Evolutionary conservation across 352 stramenopile genomes (phyloP).

Genomic region (Globisporangium solare): DNA sequence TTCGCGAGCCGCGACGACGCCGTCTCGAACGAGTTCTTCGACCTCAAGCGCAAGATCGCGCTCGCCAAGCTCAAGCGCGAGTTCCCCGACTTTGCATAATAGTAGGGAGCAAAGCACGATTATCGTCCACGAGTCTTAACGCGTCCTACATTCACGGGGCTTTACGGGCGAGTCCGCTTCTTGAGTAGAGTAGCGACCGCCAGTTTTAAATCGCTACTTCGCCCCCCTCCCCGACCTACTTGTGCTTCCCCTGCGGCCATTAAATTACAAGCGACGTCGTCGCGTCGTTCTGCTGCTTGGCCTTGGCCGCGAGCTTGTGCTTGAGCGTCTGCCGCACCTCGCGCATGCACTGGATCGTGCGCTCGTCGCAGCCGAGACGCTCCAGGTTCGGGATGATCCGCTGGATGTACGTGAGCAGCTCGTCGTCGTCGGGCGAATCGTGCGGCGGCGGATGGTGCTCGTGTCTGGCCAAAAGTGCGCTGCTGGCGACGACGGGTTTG

Average conservation of each 20-base stretch:
- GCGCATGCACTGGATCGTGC: constrained; percentile 16
- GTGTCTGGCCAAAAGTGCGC: not conserved
- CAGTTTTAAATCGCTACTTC: not conserved
- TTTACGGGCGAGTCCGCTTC: too few relatives aligned
- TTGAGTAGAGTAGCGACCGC: too few relatives aligned
- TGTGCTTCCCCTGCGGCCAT: too few relatives aligned
- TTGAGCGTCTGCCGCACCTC: constrained; percentile 15
- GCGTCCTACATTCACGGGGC: too few relatives aligned
- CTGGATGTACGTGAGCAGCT: constrained; percentile 16
- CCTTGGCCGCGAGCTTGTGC: constrained; percentile 6
- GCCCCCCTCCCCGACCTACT: not conserved
- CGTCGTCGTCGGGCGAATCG: constrained; percentile 4
- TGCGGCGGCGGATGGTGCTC: not conserved
- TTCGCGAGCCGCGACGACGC: constrained; percentile 11
- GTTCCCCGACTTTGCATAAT: constrained; percentile 7
- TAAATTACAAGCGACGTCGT: constrained; percentile 4
- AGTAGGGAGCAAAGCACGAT: not conserved
- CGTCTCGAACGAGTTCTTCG: constrained; percentile 13
- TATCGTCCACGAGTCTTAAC: too few relatives aligned
- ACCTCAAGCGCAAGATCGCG: constrained; percentile 13
- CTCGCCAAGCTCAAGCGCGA: constrained; percentile 12
- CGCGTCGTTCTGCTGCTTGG: not conserved
- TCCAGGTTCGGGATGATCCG: constrained; percentile 19
- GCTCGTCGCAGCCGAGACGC: constrained; percentile 16
- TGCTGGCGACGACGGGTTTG: not conserved